Conservation (phyloP, 371 early-diverging fungal species). For the Ordospora colligata region DNA sequence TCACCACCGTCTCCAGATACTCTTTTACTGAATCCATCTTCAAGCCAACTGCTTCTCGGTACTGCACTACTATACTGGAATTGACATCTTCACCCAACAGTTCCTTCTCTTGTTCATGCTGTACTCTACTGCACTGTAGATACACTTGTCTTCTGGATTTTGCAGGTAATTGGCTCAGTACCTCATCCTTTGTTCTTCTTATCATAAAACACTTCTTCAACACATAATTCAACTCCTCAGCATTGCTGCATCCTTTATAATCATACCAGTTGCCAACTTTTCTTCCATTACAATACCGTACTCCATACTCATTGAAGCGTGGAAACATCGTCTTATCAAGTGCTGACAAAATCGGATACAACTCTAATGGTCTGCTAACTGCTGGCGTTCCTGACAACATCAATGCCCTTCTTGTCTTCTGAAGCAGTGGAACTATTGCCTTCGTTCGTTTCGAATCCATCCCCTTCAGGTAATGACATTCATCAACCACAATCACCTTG, state of each 20-base stretch:
- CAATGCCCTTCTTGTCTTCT: slow-evolving; percentile 59
- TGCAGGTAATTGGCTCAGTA: slow-evolving; percentile 62
- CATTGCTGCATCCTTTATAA: slow-evolving; percentile 62
- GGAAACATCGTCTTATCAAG: slow-evolving; percentile 60
- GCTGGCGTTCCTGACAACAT: slow-evolving; percentile 64
- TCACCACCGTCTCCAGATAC: slow-evolving; percentile 62
- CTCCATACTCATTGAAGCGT: slow-evolving; percentile 60
- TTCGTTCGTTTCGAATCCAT: slow-evolving; percentile 62
- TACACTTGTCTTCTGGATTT: slow-evolving; percentile 62
- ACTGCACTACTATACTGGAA: slow-evolving; percentile 17
- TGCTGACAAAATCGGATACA: slow-evolving; percentile 64
- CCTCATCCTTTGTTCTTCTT: slow-evolving; percentile 63
- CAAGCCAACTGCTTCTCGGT: slow-evolving; percentile 53
- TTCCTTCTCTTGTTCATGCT: neutral
- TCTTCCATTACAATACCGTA: slow-evolving; percentile 64
- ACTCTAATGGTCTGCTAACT: slow-evolving; percentile 64
- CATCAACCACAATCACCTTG: slow-evolving; percentile 58
- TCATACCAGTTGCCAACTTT: slow-evolving; percentile 44
- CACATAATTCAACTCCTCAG: slow-evolving; percentile 63
- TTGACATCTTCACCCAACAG: slow-evolving; percentile 23
- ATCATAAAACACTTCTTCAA: slow-evolving; percentile 64
- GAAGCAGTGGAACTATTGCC: slow-evolving; percentile 62
- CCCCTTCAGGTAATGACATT: slow-evolving; percentile 65
- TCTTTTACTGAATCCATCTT: slow-evolving; percentile 62
- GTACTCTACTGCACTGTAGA: slow-evolving; percentile 25